These are phyloP conservation scores for Creolimax fragrantissima DNA, from an alignment of 78 protist genomes.

Conservation along the genomic window DNA sequence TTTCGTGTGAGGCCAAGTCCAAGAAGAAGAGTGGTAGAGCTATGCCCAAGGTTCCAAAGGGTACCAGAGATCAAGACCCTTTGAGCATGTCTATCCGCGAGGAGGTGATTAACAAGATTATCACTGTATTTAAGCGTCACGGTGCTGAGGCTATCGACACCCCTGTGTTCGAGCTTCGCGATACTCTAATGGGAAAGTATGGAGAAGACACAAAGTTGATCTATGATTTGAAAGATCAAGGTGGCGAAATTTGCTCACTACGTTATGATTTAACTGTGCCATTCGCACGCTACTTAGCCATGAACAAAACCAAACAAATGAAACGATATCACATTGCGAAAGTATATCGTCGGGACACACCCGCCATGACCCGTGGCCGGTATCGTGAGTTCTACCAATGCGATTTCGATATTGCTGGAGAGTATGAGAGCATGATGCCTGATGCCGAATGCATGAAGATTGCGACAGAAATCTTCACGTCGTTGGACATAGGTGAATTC, in stretches of 20 bases:
- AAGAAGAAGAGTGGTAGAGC: not conserved
- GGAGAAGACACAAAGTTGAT: conserved; percentile 93
- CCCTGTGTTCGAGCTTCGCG: conserved; percentile 88
- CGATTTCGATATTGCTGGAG: conserved; percentile 90
- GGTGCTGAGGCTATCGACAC: conserved; percentile 92
- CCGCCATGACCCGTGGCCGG: conserved; percentile 69
- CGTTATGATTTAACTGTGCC: conserved; percentile 92
- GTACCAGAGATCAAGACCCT: conserved; percentile 35
- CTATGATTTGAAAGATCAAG: conserved; percentile 85
- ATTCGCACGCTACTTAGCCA: conserved; percentile 85
- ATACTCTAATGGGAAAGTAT: conserved; percentile 81
- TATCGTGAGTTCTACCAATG: conserved; percentile 86
- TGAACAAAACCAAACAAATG: conserved; percentile 49
- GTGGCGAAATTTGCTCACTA: conserved; percentile 77
- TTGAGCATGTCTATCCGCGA: conserved; percentile 74
- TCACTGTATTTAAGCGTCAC: conserved; percentile 72
- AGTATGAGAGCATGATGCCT: conserved; percentile 78
- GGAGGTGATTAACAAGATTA: conserved; percentile 45
- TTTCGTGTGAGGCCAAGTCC: not conserved
- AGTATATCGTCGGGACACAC: conserved; percentile 91
- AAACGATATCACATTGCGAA: conserved; percentile 89
- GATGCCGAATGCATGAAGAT: conserved; percentile 79
- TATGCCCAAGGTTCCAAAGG: not conserved
- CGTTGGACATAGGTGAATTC: conserved; percentile 54
- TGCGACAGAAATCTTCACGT: conserved; percentile 58